Evolutionary conservation across 768 basidiomycete species (phyloP), one percentile per base, ranked within the genome.

Genomic region (Boletus tylopilopsis): DNA sequence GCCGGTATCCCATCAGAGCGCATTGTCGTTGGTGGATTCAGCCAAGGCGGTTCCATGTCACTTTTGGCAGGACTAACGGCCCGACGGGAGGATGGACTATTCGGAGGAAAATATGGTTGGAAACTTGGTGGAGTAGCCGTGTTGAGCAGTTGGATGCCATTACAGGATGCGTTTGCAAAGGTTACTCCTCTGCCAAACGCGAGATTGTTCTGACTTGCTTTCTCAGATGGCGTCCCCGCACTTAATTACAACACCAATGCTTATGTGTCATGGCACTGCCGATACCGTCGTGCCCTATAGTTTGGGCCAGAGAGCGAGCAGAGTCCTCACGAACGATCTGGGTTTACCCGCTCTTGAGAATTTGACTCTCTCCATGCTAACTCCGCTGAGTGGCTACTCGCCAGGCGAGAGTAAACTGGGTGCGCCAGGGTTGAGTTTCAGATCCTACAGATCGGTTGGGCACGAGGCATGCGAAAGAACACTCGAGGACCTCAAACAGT

Each of bases 1-100:
- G 73, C 76, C 8, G 89, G 89, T 29, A 80, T 86, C 45, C 76
- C 81, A 9, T 70, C 85, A 22, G 73, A 76, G 47, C 80, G 87
- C 43, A 87, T 95, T 59, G 77, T 95, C 27, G 68, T 97, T 21
- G 92, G 90, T 30, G 94, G 94, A 10, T 95, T 94, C 71, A 87
- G 84, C 52, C 93, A 95, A 65, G 93, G 90, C 32, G 89, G 76
- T 34, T 80, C 84, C 21, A 84, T 94, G 75, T 76, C 83, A 8
- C 72, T 93, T n/a, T 69, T 94, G 42, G 81, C 83, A 4, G 90
- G 82, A 8, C 71, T 94, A 49, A 53, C 65, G 0, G 57, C 63
- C 27, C 57, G 64, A 40, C 38, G 44, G 27, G 63, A 63, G 35
- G 62, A 64, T 15, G 61, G 59, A 16, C 37, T 62, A 9, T 66